These are phyloP conservation scores for Nothopassalora personata DNA, from an alignment of 2,329 filamentous ascomycete species.

Conservation along the genomic window DNA sequence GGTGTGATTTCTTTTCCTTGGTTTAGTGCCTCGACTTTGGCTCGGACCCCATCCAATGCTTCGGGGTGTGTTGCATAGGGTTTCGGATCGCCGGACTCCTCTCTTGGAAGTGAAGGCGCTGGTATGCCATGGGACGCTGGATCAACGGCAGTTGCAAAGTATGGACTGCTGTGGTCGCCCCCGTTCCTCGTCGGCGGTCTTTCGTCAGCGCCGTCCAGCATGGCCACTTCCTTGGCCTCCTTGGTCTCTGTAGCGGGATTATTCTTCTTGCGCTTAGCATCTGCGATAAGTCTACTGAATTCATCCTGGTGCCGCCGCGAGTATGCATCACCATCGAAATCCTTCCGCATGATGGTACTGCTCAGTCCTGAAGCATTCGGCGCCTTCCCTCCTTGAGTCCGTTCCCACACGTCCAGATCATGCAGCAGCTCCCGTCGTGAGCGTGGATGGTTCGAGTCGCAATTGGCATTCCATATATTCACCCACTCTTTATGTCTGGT, in stretches of 20 bases:
- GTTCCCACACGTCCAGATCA: conserved; percentile 83
- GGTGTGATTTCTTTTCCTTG: conserved; percentile 15
- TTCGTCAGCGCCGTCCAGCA: not conserved
- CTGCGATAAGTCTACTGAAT: conserved; percentile 74
- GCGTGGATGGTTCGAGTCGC: conserved; percentile 72
- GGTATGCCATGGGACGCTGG: not conserved
- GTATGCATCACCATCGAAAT: conserved; percentile 79
- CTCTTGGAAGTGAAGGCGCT: not conserved
- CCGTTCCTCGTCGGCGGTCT: conserved; percentile 6
- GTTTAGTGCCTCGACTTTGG: conserved; percentile 25
- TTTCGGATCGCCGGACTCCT: conserved; percentile 4
- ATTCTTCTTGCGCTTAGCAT: conserved; percentile 57
- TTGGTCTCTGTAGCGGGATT: conserved; percentile 18
- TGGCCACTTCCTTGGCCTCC: conserved; percentile 7
- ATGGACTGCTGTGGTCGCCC: conserved; percentile 1
- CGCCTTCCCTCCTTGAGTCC: conserved; percentile 64
- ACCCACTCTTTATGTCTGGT: conserved; percentile 87
- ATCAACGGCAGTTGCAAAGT: not conserved
- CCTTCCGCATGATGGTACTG: conserved; percentile 67
- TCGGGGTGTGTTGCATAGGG: conserved; percentile 26
- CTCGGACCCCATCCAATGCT: conserved; percentile 21
- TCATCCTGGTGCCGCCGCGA: conserved; percentile 64
- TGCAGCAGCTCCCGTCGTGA: conserved; percentile 64
- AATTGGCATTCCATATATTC: conserved; percentile 95
- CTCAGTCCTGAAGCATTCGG: conserved; percentile 37